A percentile compares a stretch with the other conserved stretches of the same genome.
Conservation (phyloP, 352 stramenopile species). For the Globisporangium middletonii region DNA sequence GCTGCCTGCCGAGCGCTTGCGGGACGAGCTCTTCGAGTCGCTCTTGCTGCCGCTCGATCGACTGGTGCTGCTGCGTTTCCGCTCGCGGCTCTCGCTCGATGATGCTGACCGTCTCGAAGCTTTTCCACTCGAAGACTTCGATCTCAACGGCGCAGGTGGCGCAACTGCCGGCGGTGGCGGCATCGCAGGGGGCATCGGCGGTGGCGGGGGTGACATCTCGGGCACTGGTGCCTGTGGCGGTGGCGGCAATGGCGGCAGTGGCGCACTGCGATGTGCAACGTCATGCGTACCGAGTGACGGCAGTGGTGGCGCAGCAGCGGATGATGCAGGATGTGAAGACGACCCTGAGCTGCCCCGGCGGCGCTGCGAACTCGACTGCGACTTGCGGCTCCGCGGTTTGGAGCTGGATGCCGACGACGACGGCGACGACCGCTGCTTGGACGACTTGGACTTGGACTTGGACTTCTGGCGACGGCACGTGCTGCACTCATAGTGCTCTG, state of each 20-base stretch:
- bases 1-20: slow-evolving; percentile 8
- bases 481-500: slow-evolving; percentile 51
- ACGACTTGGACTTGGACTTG: slow-evolving; percentile 3
- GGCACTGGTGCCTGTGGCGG: slow-evolving; percentile 15
- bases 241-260: slow-evolving; percentile 18
- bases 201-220: slow-evolving; percentile 10
- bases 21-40: slow-evolving; percentile 8
- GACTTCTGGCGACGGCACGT: slow-evolving; percentile 20
- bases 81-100: slow-evolving; percentile 4
- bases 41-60: slow-evolving; percentile 8
- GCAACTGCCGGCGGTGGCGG: slow-evolving; percentile 9
- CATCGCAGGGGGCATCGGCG: slow-evolving; percentile 13
- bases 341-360: slow-evolving; percentile 13
- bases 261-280: slow-evolving; percentile 10
- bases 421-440: neutral
- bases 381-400: slow-evolving; percentile 15
- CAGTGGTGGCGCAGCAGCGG: neutral
- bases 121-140: slow-evolving; percentile 5
- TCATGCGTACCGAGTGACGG: neutral
- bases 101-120: neutral
- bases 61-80: slow-evolving; percentile 5
- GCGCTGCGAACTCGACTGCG: slow-evolving; percentile 2
- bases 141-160: slow-evolving; percentile 1
- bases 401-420: slow-evolving; percentile 11
- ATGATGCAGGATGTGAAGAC: neutral